phyloP scores from a whole-genome alignment of 2,329 filamentous ascomycete species.

The Trichoderma simmonsii region DNA sequence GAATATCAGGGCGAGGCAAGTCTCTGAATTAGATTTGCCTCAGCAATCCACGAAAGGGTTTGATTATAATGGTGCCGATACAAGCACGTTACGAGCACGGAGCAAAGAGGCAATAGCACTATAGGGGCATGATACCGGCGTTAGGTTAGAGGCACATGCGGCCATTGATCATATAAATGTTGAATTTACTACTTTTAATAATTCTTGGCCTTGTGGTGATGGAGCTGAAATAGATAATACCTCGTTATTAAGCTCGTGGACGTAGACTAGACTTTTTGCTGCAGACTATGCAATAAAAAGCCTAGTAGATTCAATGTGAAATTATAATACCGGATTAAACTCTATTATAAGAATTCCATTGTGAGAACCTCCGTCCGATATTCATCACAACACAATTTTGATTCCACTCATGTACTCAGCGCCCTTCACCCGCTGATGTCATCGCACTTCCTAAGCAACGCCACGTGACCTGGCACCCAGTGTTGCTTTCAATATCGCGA shows the following conservation, averaged over 20 bases:
- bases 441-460: background rate
- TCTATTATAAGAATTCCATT: background rate
- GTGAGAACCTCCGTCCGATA: background rate
- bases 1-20: background rate
- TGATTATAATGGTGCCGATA: conserved; percentile 5
- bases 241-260: background rate
- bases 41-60: background rate
- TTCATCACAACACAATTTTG: background rate
- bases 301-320: background rate
- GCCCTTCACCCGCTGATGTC: conserved; percentile 13
- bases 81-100: background rate
- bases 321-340: background rate
- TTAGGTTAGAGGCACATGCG: conserved; percentile 14
- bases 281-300: too few species aligned
- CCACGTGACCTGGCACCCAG: conserved; percentile 22
- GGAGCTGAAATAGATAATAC: background rate
- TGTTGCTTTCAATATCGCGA: conserved; percentile 25
- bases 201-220: background rate
- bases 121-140: conserved; percentile 13
- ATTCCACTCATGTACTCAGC: background rate
- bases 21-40: background rate
- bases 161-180: conserved; percentile 13
- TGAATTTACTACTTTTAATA: background rate
- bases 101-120: background rate
- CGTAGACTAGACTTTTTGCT: background rate